phyloP scores from a whole-genome alignment of 495 filamentous ascomycete genomes.

The Xylaria grammica region DNA sequence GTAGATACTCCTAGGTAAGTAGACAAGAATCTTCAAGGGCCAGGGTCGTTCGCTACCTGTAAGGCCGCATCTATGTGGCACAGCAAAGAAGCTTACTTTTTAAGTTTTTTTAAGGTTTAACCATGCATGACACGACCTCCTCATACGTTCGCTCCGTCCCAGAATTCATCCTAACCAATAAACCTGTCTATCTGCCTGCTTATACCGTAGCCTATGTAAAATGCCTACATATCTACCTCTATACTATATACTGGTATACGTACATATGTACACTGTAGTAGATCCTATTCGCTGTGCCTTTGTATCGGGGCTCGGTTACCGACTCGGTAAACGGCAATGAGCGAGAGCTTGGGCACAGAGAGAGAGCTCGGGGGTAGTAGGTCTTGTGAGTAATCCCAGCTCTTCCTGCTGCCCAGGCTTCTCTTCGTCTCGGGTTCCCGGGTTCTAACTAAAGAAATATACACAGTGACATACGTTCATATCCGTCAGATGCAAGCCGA shows the following conservation, averaged over 20 bases:
- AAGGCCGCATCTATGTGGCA: conserved; percentile 4
- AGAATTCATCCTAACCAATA: not conserved
- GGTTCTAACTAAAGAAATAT: not conserved
- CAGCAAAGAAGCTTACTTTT: conserved; percentile 22
- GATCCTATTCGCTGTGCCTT: too few species aligned
- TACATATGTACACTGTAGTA: too few species aligned
- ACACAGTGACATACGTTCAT: not conserved
- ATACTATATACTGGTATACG: too few species aligned
- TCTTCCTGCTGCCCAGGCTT: not conserved
- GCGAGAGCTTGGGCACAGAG: not conserved
- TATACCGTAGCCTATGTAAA: not conserved
- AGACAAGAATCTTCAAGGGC: not conserved
- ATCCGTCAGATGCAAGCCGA: conserved; percentile 14
- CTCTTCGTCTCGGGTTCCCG: not conserved
- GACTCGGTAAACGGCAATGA: not conserved
- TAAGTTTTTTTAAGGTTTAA: conserved; percentile 4
- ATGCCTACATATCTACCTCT: too few species aligned
- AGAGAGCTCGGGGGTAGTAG: not conserved
- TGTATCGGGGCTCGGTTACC: not conserved
- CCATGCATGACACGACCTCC: not conserved
- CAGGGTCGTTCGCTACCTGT: not conserved
- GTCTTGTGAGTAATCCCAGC: too few species aligned
- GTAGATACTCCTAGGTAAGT: too few species aligned
- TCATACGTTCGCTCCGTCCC: not conserved
- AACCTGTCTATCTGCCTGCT: too few species aligned